phyloP scores from a whole-genome alignment of 148 eudicot genomes.

The Polygonum aviculare region DNA sequence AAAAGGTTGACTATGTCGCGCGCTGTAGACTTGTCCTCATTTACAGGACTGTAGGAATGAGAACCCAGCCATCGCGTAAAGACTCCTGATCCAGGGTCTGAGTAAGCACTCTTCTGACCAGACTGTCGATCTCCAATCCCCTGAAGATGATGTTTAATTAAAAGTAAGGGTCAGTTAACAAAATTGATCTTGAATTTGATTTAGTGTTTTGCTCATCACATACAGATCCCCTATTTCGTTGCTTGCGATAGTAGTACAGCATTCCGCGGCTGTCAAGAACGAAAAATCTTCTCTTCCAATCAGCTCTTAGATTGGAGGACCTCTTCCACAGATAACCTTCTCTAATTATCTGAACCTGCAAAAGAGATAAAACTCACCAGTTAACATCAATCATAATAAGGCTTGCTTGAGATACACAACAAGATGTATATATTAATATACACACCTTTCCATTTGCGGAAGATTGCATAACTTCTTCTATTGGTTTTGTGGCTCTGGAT shows the following conservation, averaged over 20 bases:
- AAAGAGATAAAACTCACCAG: neutral
- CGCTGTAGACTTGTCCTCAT: constrained; percentile 77
- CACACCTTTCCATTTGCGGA: constrained; percentile 83
- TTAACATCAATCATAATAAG: neutral
- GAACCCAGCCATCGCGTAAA: constrained; percentile 85
- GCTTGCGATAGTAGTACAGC: constrained; percentile 93
- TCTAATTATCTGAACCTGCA: constrained; percentile 86
- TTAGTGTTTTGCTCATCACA: constrained; percentile 23
- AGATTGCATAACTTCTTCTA: constrained; percentile 85
- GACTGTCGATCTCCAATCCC: neutral
- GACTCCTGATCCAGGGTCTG: constrained; percentile 70
- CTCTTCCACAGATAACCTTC: constrained; percentile 95
- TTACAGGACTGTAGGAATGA: constrained; percentile 60
- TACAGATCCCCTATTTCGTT: constrained; percentile 63
- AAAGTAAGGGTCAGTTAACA: neutral
- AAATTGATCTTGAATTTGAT: neutral
- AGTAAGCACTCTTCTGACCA: constrained; percentile 9
- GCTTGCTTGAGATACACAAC: too few species aligned
- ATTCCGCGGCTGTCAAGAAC: constrained; percentile 94
- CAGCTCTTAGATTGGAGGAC: constrained; percentile 89
- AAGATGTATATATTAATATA: too few species aligned
- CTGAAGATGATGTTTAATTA: constrained; percentile 1
- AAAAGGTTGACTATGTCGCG: constrained; percentile 87
- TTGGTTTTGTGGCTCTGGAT: constrained; percentile 49
- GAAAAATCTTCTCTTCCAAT: constrained; percentile 95